phyloP scores from a whole-genome alignment of 371 early-diverging fungal genomes.

The Mortierella sp. region DNA sequence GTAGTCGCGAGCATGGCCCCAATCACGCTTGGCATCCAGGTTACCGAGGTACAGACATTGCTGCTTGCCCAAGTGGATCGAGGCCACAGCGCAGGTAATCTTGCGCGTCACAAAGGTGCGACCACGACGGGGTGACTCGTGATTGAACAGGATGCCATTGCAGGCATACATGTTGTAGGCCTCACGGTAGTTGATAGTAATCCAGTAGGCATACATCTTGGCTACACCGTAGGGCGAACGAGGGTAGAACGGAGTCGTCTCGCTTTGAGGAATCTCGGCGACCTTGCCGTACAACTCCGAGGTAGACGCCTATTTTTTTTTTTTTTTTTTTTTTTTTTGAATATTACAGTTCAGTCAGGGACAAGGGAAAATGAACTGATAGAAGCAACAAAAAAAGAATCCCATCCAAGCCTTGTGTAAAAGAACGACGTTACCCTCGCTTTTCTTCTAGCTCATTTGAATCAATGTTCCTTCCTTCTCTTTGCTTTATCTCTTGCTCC shows the following conservation, averaged over 20 bases:
- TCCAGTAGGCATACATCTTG: constrained; percentile 88
- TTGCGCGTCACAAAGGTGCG: constrained; percentile 89
- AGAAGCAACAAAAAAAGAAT: constrained; percentile 7
- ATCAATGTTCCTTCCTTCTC: too few relatives aligned
- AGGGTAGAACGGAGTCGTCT: constrained; percentile 90
- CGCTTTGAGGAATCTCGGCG: constrained; percentile 83
- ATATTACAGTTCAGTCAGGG: background rate
- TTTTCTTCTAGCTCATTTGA: too few relatives aligned
- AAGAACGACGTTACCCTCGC: too few relatives aligned
- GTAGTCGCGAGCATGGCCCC: constrained; percentile 92
- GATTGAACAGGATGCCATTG: constrained; percentile 90
- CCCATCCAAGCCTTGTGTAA: too few relatives aligned
- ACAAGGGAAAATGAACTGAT: background rate
- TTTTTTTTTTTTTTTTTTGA: too few relatives aligned
- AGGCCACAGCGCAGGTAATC: constrained; percentile 85
- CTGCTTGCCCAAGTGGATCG: constrained; percentile 77
- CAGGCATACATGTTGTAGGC: constrained; percentile 86
- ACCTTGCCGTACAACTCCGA: constrained; percentile 88
- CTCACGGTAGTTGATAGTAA: constrained; percentile 85
- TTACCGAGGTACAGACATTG: constrained; percentile 84
- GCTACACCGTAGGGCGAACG: constrained; percentile 90
- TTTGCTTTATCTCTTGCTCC: too few relatives aligned
- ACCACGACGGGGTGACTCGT: constrained; percentile 87
- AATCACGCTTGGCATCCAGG: constrained; percentile 87
- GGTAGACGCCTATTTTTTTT: constrained; percentile 81